Base-by-base conservation (phyloP, 495 filamentous ascomycete species). In the Annulohypoxylon bovei region DNA sequence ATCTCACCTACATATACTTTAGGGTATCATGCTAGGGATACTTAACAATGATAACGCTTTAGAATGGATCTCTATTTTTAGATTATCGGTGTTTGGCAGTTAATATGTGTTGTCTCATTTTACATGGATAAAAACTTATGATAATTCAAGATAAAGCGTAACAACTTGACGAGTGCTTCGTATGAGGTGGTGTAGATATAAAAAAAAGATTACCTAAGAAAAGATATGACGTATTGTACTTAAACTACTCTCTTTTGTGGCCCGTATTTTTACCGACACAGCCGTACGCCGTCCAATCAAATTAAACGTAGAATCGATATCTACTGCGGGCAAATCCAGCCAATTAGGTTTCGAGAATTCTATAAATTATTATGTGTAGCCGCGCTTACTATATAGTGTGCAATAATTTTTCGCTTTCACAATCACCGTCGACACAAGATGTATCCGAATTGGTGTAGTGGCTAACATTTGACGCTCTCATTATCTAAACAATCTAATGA, bases 381-480 rank as follows among this genome's bases (percentile, higher is more conserved):
- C 30, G 4, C 3, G 30, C 30, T 4, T 32, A 32, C 30, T 32
- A 3, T 42, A 42, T 42, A 42, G 2, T n/a, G 6, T 5, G 20
- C 39, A 7, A 42, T 42, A 42, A 42, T 18, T 42, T 42, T 4
- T 7, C 44, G 44, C 20, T 2, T 47, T 46, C 18, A 25, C 4
- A 49, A 12, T 11, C 22, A 14, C 9, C 20, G 8, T 25, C 8
- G 1, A 46, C 22, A 16, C 33, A 52, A 11, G 12, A 1, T 53
- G 28, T 18, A 52, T 77, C 75, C 75, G 75, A 77, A 77, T 78
- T 78, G 71, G 74, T 78, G 71, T 78, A 75, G 70, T 76, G 73
- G 73, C 74, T 58, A 77, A 77, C 75, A 77, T 77, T 74, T 76
- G 75, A 74, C 75, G 75, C 75, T 77, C 75, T 77, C 75, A 74